A percentile compares a stretch with the other conserved stretches of the same genome.
Conservation (phyloP, 2,329 filamentous ascomycete species). For the Pseudogymnoascus sp. region DNA sequence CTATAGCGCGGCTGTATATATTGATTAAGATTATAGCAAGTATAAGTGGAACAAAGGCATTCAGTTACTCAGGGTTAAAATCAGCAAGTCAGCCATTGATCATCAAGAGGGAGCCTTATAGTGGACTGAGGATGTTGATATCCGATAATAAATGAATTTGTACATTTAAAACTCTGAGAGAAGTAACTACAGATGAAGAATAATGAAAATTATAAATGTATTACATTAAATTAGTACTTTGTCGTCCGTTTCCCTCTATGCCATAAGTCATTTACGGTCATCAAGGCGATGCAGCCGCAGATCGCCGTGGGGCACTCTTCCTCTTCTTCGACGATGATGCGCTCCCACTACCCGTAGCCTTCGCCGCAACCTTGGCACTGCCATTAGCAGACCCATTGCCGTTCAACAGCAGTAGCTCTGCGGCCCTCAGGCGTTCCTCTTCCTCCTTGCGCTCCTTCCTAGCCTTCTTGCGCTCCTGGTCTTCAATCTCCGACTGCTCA, state of each 20-base stretch:
- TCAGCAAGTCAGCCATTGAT: too few relatives aligned
- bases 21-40: too few relatives aligned
- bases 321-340: conserved; percentile 11
- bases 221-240: conserved; percentile 5
- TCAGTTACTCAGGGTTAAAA: too few relatives aligned
- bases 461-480: conserved; percentile 24
- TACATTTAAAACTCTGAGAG: background rate
- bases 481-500: conserved; percentile 42
- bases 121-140: too few relatives aligned
- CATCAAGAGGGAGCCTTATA: too few relatives aligned
- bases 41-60: too few relatives aligned
- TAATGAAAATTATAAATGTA: background rate
- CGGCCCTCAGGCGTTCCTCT: conserved; percentile 16
- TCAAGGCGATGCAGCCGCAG: background rate
- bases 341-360: background rate
- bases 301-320: conserved; percentile 14
- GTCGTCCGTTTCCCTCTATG: background rate
- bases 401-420: conserved; percentile 6
- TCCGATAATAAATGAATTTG: too few relatives aligned
- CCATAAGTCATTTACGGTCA: background rate
- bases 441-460: conserved; percentile 27
- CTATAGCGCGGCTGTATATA: too few relatives aligned
- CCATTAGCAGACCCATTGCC: background rate
- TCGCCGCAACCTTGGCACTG: background rate
- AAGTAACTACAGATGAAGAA: background rate